Evolutionary conservation across 2,329 filamentous ascomycete genomes (phyloP).

Genomic region (Lecanosticta acicola): DNA sequence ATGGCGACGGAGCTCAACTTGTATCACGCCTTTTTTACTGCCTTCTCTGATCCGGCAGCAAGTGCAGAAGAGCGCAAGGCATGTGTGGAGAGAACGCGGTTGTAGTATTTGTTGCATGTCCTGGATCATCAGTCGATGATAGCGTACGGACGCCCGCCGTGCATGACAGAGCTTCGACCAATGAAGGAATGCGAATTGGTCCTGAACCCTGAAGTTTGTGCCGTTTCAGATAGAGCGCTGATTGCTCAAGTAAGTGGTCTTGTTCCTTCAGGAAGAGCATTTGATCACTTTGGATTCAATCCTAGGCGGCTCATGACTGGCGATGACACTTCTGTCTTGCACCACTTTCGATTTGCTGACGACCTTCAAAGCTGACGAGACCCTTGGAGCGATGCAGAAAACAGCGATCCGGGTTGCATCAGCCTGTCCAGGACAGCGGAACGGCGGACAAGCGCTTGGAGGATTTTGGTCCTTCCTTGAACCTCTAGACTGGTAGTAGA

Average conservation of each 20-base stretch:
- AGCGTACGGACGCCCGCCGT: slow-evolving; percentile 38
- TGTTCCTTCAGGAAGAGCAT: slow-evolving; percentile 5
- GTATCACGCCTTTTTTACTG: slow-evolving; percentile 27
- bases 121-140: slow-evolving; percentile 39
- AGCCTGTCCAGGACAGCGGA: too few relatives aligned
- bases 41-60: slow-evolving; percentile 33
- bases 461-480: too few relatives aligned
- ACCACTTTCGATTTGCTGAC: slow-evolving; percentile 9
- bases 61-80: slow-evolving; percentile 24
- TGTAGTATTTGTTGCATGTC: slow-evolving; percentile 36
- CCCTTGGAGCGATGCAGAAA: too few relatives aligned
- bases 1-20: slow-evolving; percentile 39
- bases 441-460: too few relatives aligned
- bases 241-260: slow-evolving; percentile 10
- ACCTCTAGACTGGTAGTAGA: too few relatives aligned
- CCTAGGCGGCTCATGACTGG: slow-evolving; percentile 8
- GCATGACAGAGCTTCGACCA: slow-evolving; percentile 36
- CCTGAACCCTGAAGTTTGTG: slow-evolving; percentile 6
- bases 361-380: slow-evolving; percentile 7
- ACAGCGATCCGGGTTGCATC: too few relatives aligned
- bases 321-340: slow-evolving; percentile 9
- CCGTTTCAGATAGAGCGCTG: slow-evolving; percentile 6
- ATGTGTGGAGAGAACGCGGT: slow-evolving; percentile 30
- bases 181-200: slow-evolving; percentile 33
- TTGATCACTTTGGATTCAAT: slow-evolving; percentile 11